These are phyloP conservation scores for Trichoderma parareesei DNA, from an alignment of 495 filamentous ascomycete genomes.

Conservation along the genomic window DNA sequence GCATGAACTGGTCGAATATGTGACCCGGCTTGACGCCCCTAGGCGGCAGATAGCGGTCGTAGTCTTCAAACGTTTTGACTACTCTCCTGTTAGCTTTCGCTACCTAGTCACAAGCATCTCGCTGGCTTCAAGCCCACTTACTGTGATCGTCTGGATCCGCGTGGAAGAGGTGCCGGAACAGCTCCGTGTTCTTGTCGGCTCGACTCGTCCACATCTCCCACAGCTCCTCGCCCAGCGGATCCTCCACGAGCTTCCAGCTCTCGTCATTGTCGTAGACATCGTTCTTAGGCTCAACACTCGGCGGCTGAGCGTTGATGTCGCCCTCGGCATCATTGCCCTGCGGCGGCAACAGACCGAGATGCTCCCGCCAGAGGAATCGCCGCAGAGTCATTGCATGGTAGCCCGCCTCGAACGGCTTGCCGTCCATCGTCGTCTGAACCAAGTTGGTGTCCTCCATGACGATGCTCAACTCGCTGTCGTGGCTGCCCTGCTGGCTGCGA, in stretches of 20 bases:
- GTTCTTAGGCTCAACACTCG: slow-evolving; percentile 61
- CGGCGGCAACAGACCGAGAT: slow-evolving; percentile 72
- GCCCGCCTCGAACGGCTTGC: slow-evolving; percentile 63
- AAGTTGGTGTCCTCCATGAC: slow-evolving; percentile 79
- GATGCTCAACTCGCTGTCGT: slow-evolving; percentile 88
- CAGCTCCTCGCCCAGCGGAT: slow-evolving; percentile 69
- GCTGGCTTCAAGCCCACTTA: slow-evolving; percentile 22
- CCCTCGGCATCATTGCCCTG: slow-evolving; percentile 62
- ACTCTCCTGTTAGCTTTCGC: slow-evolving; percentile 9
- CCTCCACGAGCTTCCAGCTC: slow-evolving; percentile 67
- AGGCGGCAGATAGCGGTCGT: slow-evolving; percentile 65
- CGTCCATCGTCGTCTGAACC: slow-evolving; percentile 72
- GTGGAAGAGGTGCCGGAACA: slow-evolving; percentile 86
- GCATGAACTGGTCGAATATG: slow-evolving; percentile 68
- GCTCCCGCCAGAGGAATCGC: slow-evolving; percentile 85
- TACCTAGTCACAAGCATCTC: neutral
- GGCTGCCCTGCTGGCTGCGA: slow-evolving; percentile 78
- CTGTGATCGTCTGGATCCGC: slow-evolving; percentile 85
- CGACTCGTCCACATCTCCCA: slow-evolving; percentile 79
- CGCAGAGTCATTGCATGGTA: slow-evolving; percentile 73
- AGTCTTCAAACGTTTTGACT: slow-evolving; percentile 84
- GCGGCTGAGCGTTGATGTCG: slow-evolving; percentile 76
- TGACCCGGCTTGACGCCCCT: slow-evolving; percentile 71
- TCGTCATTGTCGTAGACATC: slow-evolving; percentile 51
- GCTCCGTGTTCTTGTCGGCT: slow-evolving; percentile 69